A percentile compares a stretch with the other conserved stretches of the same genome.
phyloP scores from a whole-genome alignment of 2,329 filamentous ascomycete species.

The Lachnellula hyalina region DNA sequence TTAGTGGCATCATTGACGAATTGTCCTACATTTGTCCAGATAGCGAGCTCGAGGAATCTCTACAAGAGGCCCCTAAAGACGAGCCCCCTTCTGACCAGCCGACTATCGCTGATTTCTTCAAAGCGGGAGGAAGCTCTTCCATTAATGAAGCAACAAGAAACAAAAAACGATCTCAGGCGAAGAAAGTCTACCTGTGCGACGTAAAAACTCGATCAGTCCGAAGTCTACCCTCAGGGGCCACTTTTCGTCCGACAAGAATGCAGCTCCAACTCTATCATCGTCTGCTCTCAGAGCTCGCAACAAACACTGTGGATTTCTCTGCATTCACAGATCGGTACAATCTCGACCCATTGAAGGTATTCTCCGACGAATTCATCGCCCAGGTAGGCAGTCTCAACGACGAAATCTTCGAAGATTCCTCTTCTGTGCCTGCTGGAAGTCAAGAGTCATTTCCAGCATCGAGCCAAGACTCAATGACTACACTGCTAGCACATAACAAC shows the following conservation, averaged over 20 bases:
- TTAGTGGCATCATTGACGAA: conserved; percentile 88
- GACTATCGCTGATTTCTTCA: conserved; percentile 28
- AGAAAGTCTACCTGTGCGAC: conserved; percentile 70
- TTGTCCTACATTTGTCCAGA: conserved; percentile 75
- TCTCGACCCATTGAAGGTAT: conserved; percentile 57
- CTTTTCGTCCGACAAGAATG: conserved; percentile 70
- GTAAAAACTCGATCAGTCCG: conserved; percentile 74
- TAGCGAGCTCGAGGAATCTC: conserved; percentile 51
- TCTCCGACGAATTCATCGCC: conserved; percentile 75
- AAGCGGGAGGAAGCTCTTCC: conserved; percentile 13
- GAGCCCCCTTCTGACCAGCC: conserved; percentile 28
- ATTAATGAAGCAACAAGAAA: conserved; percentile 14
- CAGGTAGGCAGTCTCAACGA: conserved; percentile 67
- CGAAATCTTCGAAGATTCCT: conserved; percentile 50
- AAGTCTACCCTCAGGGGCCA: conserved; percentile 55
- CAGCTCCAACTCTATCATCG: conserved; percentile 89
- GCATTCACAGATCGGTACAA: conserved; percentile 66
- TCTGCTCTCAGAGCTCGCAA: conserved; percentile 71
- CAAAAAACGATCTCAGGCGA: conserved; percentile 7
- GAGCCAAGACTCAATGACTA: conserved; percentile 32
- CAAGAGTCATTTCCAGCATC: conserved; percentile 25
- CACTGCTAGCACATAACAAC: conserved; percentile 52
- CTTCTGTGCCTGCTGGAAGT: conserved; percentile 25
- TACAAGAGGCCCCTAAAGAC: conserved; percentile 28
- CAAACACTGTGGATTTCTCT: conserved; percentile 63